These are phyloP conservation scores for Anacardium occidentale DNA, from an alignment of 345 rosid genomes.

Conservation along the genomic window DNA sequence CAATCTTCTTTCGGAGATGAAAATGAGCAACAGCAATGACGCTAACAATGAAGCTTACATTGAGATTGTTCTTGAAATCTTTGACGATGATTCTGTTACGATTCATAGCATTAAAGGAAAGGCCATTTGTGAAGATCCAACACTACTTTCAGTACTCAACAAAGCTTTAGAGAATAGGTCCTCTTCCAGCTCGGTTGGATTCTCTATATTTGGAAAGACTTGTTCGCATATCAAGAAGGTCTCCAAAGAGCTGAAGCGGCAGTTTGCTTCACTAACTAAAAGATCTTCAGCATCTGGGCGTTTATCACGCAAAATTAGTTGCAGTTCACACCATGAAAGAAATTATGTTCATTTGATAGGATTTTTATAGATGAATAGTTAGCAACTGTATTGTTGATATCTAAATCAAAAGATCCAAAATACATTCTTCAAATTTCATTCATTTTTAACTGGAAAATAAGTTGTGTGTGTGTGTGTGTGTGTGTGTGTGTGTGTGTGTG, in stretches of 20 bases:
- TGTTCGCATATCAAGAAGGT: constrained; percentile 66
- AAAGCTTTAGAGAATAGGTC: constrained; percentile 53
- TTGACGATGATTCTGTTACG: constrained; percentile 74
- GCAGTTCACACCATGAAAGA: constrained; percentile 77
- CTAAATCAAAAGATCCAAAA: too few species aligned
- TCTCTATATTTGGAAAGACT: constrained; percentile 56
- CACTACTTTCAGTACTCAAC: constrained; percentile 59
- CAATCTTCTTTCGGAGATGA: constrained; percentile 43
- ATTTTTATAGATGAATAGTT: too few species aligned
- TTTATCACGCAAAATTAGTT: constrained; percentile 71
- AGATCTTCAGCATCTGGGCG: constrained; percentile 25
- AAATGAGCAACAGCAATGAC: constrained; percentile 10
- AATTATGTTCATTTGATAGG: constrained; percentile 53
- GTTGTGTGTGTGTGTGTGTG: too few species aligned
- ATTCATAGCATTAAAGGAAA: constrained; percentile 68
- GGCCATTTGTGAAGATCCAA: constrained; percentile 53
- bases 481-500: too few species aligned
- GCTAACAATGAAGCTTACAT: constrained; percentile 35
- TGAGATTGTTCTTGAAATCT: constrained; percentile 80
- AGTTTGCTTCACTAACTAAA: constrained; percentile 51
- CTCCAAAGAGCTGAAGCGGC: constrained; percentile 63
- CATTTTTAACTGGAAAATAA: too few species aligned
- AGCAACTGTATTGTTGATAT: too few species aligned
- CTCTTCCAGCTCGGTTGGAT: constrained; percentile 34
- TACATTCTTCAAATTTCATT: too few species aligned